These are phyloP conservation scores for Linaria vulgaris DNA, from an alignment of 257 asterid species.

Conservation along the genomic window DNA sequence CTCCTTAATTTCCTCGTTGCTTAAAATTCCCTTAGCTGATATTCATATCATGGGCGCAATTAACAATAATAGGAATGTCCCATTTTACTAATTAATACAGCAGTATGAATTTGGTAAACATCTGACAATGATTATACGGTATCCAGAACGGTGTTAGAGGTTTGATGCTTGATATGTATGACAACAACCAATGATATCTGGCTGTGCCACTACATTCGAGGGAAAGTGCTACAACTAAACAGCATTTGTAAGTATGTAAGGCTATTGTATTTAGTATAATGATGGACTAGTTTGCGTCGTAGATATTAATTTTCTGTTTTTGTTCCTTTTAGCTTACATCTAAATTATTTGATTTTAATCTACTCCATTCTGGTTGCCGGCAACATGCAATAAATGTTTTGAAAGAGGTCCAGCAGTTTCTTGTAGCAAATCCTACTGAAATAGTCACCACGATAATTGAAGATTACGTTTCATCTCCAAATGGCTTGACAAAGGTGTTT, in stretches of 20 bases:
- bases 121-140: constrained; percentile 28
- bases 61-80: not conserved
- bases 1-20: no score
- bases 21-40: no score
- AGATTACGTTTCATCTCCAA: constrained; percentile 77
- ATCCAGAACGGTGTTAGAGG: constrained; percentile 94
- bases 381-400: constrained; percentile 74
- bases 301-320: not conserved
- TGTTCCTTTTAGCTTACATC: constrained; percentile 1
- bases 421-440: constrained; percentile 78
- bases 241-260: constrained; percentile 70
- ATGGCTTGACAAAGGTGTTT: constrained; percentile 69
- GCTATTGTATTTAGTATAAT: not conserved
- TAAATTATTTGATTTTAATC: constrained; percentile 25
- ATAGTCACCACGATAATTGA: constrained; percentile 83
- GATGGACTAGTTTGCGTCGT: not conserved
- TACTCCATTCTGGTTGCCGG: constrained; percentile 38
- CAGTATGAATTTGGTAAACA: not conserved
- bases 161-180: constrained; percentile 96
- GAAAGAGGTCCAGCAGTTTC: constrained; percentile 76
- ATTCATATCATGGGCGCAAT: not conserved
- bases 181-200: constrained; percentile 77
- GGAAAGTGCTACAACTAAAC: constrained; percentile 86
- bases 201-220: constrained; percentile 92
- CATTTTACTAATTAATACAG: not conserved